Conservation (phyloP, 495 filamentous ascomycete genomes). For the Filosporella fistucella region DNA sequence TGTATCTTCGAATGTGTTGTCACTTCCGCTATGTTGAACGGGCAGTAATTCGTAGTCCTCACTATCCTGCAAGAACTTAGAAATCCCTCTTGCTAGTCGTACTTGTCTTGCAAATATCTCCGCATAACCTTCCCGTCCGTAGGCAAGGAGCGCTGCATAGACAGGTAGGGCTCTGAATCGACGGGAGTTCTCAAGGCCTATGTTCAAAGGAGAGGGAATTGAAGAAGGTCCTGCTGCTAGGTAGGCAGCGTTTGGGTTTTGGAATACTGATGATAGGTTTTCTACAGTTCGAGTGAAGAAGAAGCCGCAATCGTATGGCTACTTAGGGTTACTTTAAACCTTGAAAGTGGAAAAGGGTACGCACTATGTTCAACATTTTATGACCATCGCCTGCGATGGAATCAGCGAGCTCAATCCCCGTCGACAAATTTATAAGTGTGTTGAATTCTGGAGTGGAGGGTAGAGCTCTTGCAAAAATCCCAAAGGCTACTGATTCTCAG, state of each 20-base stretch:
- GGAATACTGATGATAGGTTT: slow-evolving; percentile 60
- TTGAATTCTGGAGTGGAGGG: slow-evolving; percentile 55
- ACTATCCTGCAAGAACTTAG: slow-evolving; percentile 52
- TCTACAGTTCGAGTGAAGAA: slow-evolving; percentile 67
- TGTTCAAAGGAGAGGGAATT: slow-evolving; percentile 80
- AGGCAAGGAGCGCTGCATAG: slow-evolving; percentile 73
- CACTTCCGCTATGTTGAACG: slow-evolving; percentile 14
- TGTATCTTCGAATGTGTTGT: slow-evolving; percentile 30
- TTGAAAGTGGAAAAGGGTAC: slow-evolving; percentile 20
- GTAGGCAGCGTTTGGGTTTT: slow-evolving; percentile 85
- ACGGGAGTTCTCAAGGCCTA: slow-evolving; percentile 87
- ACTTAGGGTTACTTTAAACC: slow-evolving; percentile 1
- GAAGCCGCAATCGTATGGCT: slow-evolving; percentile 90
- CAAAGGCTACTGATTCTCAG: slow-evolving; percentile 58
- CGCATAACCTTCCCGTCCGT: slow-evolving; percentile 66
- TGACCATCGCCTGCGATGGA: slow-evolving; percentile 85
- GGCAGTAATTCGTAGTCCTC: slow-evolving; percentile 65
- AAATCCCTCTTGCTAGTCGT: slow-evolving; percentile 61
- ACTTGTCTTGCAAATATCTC: slow-evolving; percentile 71
- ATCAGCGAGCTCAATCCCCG: slow-evolving; percentile 78
- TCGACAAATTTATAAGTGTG: slow-evolving; percentile 44
- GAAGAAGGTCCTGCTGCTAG: slow-evolving; percentile 42
- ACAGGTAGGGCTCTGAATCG: slow-evolving; percentile 87
- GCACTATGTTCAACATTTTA: slow-evolving; percentile 84
- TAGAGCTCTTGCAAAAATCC: slow-evolving; percentile 70